These are phyloP conservation scores for Scutellaria galericulata DNA, from an alignment of 257 asterid species.

Conservation along the genomic window DNA sequence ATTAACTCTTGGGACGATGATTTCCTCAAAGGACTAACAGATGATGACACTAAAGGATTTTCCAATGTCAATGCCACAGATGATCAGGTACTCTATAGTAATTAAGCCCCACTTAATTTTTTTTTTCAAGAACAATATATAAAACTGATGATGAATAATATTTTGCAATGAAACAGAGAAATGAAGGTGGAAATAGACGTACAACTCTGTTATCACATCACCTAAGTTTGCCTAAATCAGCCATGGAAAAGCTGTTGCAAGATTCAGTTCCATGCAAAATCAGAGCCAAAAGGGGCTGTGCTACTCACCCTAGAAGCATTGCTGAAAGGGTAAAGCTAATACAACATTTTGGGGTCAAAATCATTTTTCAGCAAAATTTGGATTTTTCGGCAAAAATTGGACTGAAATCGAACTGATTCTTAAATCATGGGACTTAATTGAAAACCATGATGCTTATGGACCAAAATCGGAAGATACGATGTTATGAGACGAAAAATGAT, in stretches of 20 bases:
- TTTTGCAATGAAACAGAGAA: constrained; percentile 46
- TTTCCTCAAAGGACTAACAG: constrained; percentile 40
- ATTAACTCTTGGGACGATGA: constrained; percentile 64
- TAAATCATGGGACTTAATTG: too few species aligned
- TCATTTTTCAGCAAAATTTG: too few species aligned
- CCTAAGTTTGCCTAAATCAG: constrained; percentile 66
- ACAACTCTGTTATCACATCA: constrained; percentile 61
- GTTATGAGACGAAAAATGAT: too few species aligned
- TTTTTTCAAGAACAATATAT: neutral
- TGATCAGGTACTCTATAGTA: constrained; percentile 36
- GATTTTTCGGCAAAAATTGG: too few species aligned
- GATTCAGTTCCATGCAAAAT: constrained; percentile 75
- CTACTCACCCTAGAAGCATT: constrained; percentile 94
- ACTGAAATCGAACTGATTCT: too few species aligned
- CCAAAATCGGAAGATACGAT: too few species aligned
- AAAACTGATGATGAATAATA: neutral
- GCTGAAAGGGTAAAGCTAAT: constrained; percentile 79
- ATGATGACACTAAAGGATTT: constrained; percentile 22
- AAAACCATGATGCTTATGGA: too few species aligned
- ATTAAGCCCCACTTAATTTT: neutral
- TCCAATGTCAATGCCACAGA: neutral
- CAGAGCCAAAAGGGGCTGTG: constrained; percentile 87
- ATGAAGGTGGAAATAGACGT: constrained; percentile 47
- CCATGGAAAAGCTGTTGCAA: constrained; percentile 60
- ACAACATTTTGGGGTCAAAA: neutral